Evolutionary conservation across 2,329 filamentous ascomycete genomes (phyloP).

Genomic region (Aureobasidium pullulans): DNA sequence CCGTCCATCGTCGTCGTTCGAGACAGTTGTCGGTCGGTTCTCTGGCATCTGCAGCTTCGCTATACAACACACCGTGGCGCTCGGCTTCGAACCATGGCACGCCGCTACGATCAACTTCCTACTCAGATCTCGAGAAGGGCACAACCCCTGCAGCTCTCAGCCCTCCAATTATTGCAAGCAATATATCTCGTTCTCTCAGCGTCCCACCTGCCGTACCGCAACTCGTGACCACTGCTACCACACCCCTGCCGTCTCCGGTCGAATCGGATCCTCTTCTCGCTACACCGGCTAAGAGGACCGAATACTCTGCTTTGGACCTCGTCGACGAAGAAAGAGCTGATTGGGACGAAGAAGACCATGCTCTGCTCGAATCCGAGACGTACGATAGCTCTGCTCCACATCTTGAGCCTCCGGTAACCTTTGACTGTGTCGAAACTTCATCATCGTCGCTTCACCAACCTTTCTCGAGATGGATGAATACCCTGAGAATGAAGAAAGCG

Average conservation of each 20-base stretch:
- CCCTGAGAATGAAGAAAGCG: slow-evolving; percentile 53
- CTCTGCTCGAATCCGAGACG: not conserved
- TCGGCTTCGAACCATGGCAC: not conserved
- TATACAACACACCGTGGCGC: not conserved
- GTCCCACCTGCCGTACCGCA: slow-evolving; percentile 1
- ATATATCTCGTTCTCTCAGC: slow-evolving; percentile 1
- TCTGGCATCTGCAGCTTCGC: slow-evolving; percentile 10
- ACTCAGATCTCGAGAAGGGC: slow-evolving; percentile 6
- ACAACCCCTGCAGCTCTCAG: not conserved
- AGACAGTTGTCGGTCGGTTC: slow-evolving; percentile 14
- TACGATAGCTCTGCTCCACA: not conserved
- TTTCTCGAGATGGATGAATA: slow-evolving; percentile 68
- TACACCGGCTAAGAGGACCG: not conserved
- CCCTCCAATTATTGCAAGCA: not conserved
- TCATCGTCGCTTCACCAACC: slow-evolving; percentile 28
- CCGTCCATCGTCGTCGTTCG: slow-evolving; percentile 1
- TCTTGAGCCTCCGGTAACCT: not conserved
- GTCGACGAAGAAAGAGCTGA: slow-evolving; percentile 10
- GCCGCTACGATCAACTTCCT: slow-evolving; percentile 7
- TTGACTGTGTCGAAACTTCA: not conserved
- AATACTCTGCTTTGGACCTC: not conserved
- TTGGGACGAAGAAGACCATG: slow-evolving; percentile 1
- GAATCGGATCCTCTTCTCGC: not conserved
- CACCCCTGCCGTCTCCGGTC: not conserved
- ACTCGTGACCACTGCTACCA: not conserved